Evolutionary conservation across 768 basidiomycete genomes (phyloP).

Genomic region (Auricularia sp.): DNA sequence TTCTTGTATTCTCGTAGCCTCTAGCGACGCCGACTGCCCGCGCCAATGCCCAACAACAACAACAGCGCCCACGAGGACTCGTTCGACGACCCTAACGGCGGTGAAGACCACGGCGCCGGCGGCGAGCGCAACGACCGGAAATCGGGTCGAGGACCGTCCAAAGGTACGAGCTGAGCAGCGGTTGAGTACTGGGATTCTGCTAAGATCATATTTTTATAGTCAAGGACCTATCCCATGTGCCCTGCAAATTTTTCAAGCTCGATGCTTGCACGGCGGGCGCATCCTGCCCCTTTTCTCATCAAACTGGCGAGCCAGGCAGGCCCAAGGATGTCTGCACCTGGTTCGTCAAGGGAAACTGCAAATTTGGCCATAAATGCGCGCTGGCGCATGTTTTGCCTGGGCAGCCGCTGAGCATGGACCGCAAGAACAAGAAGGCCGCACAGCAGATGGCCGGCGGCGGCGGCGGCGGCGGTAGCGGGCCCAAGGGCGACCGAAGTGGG

Average conservation of each 20-base stretch:
- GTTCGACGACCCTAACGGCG: no score
- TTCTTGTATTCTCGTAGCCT: no score
- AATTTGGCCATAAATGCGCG: constrained; percentile 75
- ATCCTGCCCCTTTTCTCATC: constrained; percentile 93
- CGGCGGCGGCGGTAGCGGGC: constrained; percentile 20
- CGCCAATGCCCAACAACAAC: no score
- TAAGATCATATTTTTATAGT: not conserved
- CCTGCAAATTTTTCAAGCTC: constrained; percentile 94
- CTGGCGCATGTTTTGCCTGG: constrained; percentile 91
- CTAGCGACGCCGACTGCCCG: no score
- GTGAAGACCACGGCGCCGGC: no score
- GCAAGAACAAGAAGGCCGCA: constrained; percentile 93
- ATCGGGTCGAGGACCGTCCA: no score
- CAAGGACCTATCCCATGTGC: constrained; percentile 90
- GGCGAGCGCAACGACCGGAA: no score
- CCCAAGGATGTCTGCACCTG: constrained; percentile 77
- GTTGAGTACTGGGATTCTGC: no score
- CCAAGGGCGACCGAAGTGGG: constrained; percentile 22
- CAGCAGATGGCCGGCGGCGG: constrained; percentile 42
- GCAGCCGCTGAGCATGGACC: constrained; percentile 89
- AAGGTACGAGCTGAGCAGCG: no score
- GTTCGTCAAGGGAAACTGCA: constrained; percentile 91
- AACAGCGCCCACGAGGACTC: no score
- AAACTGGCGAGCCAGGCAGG: constrained; percentile 56
- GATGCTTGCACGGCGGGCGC: constrained; percentile 90